Percentiles rank a stretch among this genome's conserved stretches.
phyloP scores from a whole-genome alignment of 2,329 filamentous ascomycete genomes.

The Aureobasidium sp. region DNA sequence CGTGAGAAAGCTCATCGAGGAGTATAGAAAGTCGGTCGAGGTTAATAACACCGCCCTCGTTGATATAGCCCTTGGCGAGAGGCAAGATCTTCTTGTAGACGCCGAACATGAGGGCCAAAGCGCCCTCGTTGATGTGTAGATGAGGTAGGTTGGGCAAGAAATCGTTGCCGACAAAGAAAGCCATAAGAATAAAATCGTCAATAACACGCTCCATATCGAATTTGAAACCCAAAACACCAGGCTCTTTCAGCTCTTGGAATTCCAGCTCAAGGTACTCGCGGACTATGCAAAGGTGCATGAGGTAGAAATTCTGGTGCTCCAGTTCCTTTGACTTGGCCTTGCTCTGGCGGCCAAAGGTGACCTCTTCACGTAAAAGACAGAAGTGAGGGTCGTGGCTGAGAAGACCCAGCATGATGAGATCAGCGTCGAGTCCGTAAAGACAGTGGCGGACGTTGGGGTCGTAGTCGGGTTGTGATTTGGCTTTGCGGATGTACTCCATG shows the following conservation, averaged over 20 bases:
- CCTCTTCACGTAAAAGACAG: slow-evolving; percentile 91
- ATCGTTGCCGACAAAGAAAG: slow-evolving; percentile 98
- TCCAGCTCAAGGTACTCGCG: slow-evolving; percentile 95
- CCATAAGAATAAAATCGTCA: slow-evolving; percentile 99
- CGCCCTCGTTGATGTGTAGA: slow-evolving; percentile 96
- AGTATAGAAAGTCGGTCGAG: slow-evolving; percentile 69
- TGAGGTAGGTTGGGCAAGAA: slow-evolving; percentile 95
- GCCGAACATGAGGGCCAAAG: slow-evolving; percentile 92
- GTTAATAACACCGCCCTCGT: slow-evolving; percentile 90
- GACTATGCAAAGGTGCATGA: slow-evolving; percentile 95
- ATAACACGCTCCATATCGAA: slow-evolving; percentile 96
- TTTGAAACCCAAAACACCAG: slow-evolving; percentile 63
- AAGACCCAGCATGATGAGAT: slow-evolving; percentile 96
- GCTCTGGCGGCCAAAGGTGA: slow-evolving; percentile 85
- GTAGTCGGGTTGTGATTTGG: slow-evolving; percentile 90
- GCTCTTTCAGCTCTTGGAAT: slow-evolving; percentile 82
- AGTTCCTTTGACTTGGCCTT: slow-evolving; percentile 90
- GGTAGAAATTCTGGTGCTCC: slow-evolving; percentile 97
- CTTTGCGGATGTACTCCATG: slow-evolving; percentile 98
- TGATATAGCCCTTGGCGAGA: slow-evolving; percentile 87
- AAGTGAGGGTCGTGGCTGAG: slow-evolving; percentile 98
- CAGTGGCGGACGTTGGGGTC: slow-evolving; percentile 92
- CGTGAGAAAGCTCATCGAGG: slow-evolving; percentile 75
- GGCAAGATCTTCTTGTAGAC: slow-evolving; percentile 90
- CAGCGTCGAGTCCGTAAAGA: slow-evolving; percentile 92